These are phyloP conservation scores for Omphalea diandra DNA, from an alignment of 441 rosid species.

Conservation along the genomic window DNA sequence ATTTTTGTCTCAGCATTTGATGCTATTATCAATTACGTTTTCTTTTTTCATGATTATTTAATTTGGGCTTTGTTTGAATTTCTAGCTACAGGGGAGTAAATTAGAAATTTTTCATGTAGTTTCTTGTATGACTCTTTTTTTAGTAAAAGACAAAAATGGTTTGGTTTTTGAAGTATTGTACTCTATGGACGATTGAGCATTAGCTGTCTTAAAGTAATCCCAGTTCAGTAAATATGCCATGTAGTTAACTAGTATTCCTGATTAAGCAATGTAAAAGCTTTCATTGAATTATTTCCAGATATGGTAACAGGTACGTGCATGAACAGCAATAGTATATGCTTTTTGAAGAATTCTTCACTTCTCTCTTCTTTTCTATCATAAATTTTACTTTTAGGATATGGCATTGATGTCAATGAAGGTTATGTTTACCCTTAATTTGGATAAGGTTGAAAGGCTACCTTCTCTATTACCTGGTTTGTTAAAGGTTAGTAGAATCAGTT, in stretches of 20 bases:
- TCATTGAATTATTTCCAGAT: not conserved
- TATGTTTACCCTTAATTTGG: not conserved
- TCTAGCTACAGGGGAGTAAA: not conserved
- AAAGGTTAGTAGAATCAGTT: no score
- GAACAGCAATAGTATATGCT: not conserved
- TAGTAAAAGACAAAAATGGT: not conserved
- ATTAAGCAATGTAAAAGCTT: not conserved
- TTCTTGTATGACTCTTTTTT: not conserved
- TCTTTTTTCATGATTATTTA: not conserved
- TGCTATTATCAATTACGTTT: not conserved
- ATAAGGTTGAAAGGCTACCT: not conserved
- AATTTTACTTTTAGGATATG: not conserved
- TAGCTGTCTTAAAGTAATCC: not conserved
- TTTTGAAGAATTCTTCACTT: not conserved
- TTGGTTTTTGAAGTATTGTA: not conserved
- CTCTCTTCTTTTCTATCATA: not conserved
- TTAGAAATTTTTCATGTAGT: not conserved
- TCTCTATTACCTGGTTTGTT: not conserved
- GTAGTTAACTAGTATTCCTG: not conserved
- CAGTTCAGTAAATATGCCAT: not conserved
- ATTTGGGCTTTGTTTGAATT: constrained; percentile 11
- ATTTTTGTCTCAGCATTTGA: not conserved
- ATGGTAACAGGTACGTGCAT: constrained; percentile 1
- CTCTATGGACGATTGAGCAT: not conserved
- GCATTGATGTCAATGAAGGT: not conserved